Evolutionary conservation across 2,329 filamentous ascomycete genomes (phyloP).

Genomic region (Hymenoscyphus linearis): DNA sequence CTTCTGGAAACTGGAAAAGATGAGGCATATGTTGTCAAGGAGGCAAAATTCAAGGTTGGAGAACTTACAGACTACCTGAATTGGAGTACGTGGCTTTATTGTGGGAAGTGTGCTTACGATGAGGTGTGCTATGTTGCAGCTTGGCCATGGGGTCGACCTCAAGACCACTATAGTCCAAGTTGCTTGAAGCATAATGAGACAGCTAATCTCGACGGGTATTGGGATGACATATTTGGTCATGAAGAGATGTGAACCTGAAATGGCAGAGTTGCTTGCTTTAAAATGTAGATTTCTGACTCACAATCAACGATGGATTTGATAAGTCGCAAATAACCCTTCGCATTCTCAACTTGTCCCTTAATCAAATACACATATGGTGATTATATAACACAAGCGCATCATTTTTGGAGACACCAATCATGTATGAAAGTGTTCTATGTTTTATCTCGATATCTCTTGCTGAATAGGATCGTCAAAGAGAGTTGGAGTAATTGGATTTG

Average conservation of each 20-base stretch:
- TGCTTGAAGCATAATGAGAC: constrained; percentile 33
- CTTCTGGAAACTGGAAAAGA: constrained; percentile 8
- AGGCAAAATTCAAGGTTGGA: constrained; percentile 12
- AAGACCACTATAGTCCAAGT: constrained; percentile 48
- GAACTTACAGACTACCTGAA: constrained; percentile 44
- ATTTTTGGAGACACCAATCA: too few relatives aligned
- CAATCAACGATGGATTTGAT: too few relatives aligned
- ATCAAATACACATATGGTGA: too few relatives aligned
- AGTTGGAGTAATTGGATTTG: too few relatives aligned
- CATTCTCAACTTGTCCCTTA: too few relatives aligned
- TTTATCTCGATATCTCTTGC: too few relatives aligned
- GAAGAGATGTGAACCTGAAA: neutral
- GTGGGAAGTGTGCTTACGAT: constrained; percentile 45
- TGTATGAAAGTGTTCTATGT: too few relatives aligned
- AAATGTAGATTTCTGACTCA: too few relatives aligned
- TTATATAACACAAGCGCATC: too few relatives aligned
- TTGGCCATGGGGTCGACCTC: constrained; percentile 52
- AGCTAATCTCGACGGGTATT: constrained; percentile 10
- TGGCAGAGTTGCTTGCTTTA: neutral
- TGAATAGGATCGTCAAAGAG: too few relatives aligned
- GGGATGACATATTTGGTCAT: neutral
- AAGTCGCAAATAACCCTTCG: too few relatives aligned
- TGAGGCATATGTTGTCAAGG: neutral
- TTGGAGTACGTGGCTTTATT: constrained; percentile 58
- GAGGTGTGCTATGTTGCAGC: constrained; percentile 59